Conservation (phyloP, 345 rosid species). For the Combretum micranthum region DNA sequence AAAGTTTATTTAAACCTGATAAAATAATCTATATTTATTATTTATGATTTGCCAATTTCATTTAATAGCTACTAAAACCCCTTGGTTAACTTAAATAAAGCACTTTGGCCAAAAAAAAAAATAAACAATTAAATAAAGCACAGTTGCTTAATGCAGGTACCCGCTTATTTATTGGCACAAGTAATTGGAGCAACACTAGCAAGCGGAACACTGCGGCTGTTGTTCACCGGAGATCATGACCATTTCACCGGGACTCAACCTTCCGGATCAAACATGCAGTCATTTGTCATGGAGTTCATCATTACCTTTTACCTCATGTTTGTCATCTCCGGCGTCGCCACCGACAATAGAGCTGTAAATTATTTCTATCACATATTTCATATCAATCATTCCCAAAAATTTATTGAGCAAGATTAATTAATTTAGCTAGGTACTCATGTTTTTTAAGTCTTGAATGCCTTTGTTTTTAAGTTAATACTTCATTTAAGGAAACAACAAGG, state of each 20-base stretch:
- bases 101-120: too few species aligned
- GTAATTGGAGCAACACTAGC: slow-evolving; percentile 71
- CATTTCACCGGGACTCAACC: slow-evolving; percentile 75
- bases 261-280: slow-evolving; percentile 55
- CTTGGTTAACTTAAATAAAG: too few species aligned
- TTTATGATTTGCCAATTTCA: too few species aligned
- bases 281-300: slow-evolving; percentile 82
- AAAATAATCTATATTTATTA: too few species aligned
- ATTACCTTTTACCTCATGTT: slow-evolving; percentile 95
- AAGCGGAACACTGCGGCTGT: slow-evolving; percentile 61
- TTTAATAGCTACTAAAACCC: too few species aligned
- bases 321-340: slow-evolving; percentile 76
- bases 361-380: slow-evolving; percentile 14
- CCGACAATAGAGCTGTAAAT: slow-evolving; percentile 93
- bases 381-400: too few species aligned
- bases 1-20: too few species aligned
- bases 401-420: neutral
- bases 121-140: too few species aligned
- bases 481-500: neutral
- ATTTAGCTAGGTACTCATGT: neutral
- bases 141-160: slow-evolving; percentile 42
- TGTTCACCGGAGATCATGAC: slow-evolving; percentile 57
- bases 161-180: slow-evolving; percentile 65
- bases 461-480: neutral
- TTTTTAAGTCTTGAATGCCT: neutral